Base-by-base conservation (phyloP, 345 rosid species). In the Hibiscus tridactylites region DNA sequence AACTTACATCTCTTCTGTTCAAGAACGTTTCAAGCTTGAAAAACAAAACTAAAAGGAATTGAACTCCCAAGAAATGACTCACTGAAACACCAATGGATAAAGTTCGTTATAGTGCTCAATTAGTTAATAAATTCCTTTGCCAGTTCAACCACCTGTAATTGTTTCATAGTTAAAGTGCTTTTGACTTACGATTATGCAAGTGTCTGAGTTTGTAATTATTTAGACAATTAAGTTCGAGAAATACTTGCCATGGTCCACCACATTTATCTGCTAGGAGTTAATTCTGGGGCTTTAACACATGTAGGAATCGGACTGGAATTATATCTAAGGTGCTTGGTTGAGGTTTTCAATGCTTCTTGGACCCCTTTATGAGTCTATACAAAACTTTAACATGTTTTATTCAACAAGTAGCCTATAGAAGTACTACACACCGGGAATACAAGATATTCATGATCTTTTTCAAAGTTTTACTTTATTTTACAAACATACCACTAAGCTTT, bases 21-120 rank as follows among this genome's bases (percentile, higher is more conserved):
- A 73, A 57, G 89, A 85, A 49, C 85, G 93, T 61, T 86, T 88
- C 83, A 86, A 83, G 83, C 85, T 79, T 57, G 88, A 88, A 70
- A 59, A 6, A n/a, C 78, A 70, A 75, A 73, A 77, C 80, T 0
- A 85, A 42, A 82, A 54, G 17, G 70, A 61, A 63, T 62, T 17
- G 69, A 65, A 29, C 47, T 28, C 54, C 78, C 7, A 75, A 29
- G 71, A 67, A 49, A 60, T 29, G 13, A 67, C 26, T 49, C 35
- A 65, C 9, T n/a, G 58, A 44, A 15, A 44, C 3, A 1, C 9
- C 12, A 13, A 65, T 28, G 15, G 26, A 4, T 47, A 9, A 3
- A 8, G 5, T 46, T 64, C 31, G 5, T 19, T 21, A 39, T n/a
- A 19, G 68, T 42, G 3, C 31, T 17, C 5, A 12, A 6, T 24